Evolutionary conservation across 2,329 filamentous ascomycete species (phyloP).

Genomic region (Ophiostoma montium): DNA sequence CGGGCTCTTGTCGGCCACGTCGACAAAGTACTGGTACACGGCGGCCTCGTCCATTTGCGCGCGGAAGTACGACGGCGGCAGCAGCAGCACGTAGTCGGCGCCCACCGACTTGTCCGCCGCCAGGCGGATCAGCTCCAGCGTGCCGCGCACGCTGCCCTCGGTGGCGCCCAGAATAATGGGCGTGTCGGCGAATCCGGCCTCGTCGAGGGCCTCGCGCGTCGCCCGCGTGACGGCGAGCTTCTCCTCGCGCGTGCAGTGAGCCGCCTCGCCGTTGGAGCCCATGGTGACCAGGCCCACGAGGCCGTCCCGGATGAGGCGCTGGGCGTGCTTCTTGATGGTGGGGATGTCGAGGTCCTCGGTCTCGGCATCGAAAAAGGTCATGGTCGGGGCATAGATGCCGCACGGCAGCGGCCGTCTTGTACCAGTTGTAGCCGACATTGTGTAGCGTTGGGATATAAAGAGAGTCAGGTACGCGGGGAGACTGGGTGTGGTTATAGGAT

Average conservation of each 20-base stretch:
- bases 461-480: background rate
- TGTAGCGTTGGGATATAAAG: background rate
- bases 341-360: constrained; percentile 77
- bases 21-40: constrained; percentile 40
- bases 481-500: background rate
- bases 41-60: constrained; percentile 60
- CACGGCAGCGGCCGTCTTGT: constrained; percentile 49
- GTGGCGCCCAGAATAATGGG: constrained; percentile 73
- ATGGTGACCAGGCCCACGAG: constrained; percentile 73
- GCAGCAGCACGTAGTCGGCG: constrained; percentile 65
- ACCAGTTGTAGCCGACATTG: constrained; percentile 24
- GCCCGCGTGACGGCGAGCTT: constrained; percentile 61
- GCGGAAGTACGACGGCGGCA: constrained; percentile 76
- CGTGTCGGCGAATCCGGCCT: constrained; percentile 59
- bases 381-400: constrained; percentile 77
- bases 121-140: constrained; percentile 59
- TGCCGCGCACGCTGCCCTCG: constrained; percentile 68
- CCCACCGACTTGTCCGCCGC: constrained; percentile 43
- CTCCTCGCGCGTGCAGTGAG: constrained; percentile 68
- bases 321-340: constrained; percentile 65
- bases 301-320: constrained; percentile 62
- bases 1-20: constrained; percentile 61
- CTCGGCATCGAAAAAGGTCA: constrained; percentile 77
- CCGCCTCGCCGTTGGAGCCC: constrained; percentile 84
- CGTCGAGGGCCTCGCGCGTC: constrained; percentile 69